phyloP scores from a whole-genome alignment of 2,329 filamentous ascomycete species.

The Talaromyces sp. region DNA sequence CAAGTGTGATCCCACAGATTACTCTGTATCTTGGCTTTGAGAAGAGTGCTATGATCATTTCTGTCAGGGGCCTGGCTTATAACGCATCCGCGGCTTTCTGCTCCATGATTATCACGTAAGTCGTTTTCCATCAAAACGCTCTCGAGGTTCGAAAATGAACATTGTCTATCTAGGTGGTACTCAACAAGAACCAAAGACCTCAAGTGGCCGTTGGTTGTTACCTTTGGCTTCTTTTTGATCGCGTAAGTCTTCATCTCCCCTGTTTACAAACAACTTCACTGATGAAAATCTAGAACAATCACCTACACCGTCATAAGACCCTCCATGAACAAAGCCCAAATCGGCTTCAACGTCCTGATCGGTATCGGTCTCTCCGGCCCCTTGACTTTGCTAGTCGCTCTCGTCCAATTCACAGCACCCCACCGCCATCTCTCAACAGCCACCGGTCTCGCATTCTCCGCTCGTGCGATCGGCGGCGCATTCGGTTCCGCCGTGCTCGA shows the following conservation, averaged over 20 bases:
- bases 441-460: slow-evolving; percentile 55
- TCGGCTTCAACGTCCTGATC: neutral
- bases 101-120: neutral
- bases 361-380: neutral
- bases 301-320: neutral
- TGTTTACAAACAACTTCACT: neutral
- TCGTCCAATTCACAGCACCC: slow-evolving; percentile 55
- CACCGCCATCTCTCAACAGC: slow-evolving; percentile 55
- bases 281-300: neutral
- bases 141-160: neutral
- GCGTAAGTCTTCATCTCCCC: neutral
- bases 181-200: neutral
- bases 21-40: slow-evolving; percentile 18
- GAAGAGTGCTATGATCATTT: slow-evolving; percentile 7
- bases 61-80: slow-evolving; percentile 20
- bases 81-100: neutral
- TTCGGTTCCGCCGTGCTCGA: neutral
- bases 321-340: neutral
- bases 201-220: neutral
- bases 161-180: neutral
- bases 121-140: neutral
- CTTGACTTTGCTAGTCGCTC: slow-evolving; percentile 33
- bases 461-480: slow-evolving; percentile 48
- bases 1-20: slow-evolving; percentile 16
- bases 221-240: neutral